These are phyloP conservation scores for Erigeron canadensis DNA, from an alignment of 129 eudicot genomes.

Conservation along the genomic window DNA sequence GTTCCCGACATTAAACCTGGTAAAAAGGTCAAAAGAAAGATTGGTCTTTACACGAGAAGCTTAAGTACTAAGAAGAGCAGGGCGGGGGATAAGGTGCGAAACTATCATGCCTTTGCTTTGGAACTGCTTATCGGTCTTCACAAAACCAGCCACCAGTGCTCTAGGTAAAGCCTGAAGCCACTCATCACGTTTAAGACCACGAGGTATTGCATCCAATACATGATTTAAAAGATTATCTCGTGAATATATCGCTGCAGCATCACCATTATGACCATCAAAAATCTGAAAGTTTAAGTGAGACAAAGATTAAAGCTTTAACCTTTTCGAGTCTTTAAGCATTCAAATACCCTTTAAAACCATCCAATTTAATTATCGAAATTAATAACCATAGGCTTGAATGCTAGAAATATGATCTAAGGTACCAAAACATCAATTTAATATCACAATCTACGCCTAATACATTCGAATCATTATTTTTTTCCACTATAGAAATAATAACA, in stretches of 20 bases:
- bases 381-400: constrained; percentile 11
- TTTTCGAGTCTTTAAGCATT: neutral
- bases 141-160: constrained; percentile 85
- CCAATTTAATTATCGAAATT: neutral
- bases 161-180: constrained; percentile 86
- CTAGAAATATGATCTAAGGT: neutral
- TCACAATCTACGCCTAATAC: neutral
- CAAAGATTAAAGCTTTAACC: neutral
- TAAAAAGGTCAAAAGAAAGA: neutral
- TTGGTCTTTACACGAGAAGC: constrained; percentile 12
- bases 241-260: constrained; percentile 78
- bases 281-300: constrained; percentile 35
- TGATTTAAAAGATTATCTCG: constrained; percentile 61
- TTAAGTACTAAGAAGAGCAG: neutral
- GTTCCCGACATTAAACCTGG: constrained; percentile 80
- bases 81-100: neutral
- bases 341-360: neutral
- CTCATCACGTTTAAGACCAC: constrained; percentile 68
- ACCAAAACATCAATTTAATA: neutral
- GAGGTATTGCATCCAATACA: constrained; percentile 64
- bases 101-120: constrained; percentile 59
- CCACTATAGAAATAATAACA: neutral
- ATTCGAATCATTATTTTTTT: no score
- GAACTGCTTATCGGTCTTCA: constrained; percentile 75
- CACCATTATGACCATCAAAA: constrained; percentile 89